Evolutionary conservation across 78 protist species (phyloP).

Genomic region (Diacronema lutheri): DNA sequence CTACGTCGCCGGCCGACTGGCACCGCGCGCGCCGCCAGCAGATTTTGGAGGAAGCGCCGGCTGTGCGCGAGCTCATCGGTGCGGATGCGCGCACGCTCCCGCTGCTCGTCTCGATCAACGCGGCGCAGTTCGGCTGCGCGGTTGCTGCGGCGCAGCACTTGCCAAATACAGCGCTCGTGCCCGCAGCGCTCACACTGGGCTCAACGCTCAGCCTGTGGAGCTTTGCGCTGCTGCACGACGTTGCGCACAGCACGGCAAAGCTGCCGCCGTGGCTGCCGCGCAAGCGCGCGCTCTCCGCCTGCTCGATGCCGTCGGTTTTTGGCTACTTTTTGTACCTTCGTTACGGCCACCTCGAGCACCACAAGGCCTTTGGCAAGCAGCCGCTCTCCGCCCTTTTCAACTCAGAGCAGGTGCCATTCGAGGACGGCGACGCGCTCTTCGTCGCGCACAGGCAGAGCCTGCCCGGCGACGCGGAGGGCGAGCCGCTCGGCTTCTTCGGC

Average conservation of each 20-base stretch:
- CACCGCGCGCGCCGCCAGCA: too few relatives aligned
- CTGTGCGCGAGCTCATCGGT: too few relatives aligned
- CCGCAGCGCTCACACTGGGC: neutral
- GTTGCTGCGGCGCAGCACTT: too few relatives aligned
- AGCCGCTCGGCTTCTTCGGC: neutral
- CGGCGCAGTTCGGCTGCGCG: too few relatives aligned
- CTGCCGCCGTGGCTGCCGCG: neutral
- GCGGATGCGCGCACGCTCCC: too few relatives aligned
- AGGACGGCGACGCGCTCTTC: conserved; percentile 10
- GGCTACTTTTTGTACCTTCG: conserved; percentile 3
- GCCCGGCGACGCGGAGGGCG: neutral
- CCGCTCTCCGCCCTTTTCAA: neutral
- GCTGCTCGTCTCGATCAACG: too few relatives aligned
- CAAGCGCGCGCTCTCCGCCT: neutral
- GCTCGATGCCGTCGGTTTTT: neutral
- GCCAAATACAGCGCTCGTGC: too few relatives aligned
- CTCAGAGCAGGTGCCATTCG: neutral
- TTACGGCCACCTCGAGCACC: neutral
- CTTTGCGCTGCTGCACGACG: conserved; percentile 17
- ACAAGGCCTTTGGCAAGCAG: neutral
- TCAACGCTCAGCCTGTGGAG: neutral
- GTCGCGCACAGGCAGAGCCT: neutral
- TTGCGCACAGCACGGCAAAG: neutral
- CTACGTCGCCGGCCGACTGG: too few relatives aligned
- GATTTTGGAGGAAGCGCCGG: too few relatives aligned